Base-by-base conservation (phyloP, 305 asterid species). In the Rubia tinctorum region DNA sequence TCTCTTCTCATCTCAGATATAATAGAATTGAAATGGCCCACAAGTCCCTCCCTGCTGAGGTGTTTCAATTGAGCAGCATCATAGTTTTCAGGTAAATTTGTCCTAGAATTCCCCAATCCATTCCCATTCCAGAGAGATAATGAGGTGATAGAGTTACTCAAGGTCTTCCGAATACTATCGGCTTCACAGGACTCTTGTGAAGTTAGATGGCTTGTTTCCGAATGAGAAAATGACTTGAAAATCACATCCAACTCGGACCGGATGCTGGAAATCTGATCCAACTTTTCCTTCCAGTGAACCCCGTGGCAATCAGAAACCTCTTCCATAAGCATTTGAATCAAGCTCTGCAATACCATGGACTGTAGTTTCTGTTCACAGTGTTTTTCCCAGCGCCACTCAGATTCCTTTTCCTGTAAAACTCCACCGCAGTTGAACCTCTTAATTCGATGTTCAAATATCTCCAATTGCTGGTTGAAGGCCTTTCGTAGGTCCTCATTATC, bases 1-100 rank as follows among this genome's bases (percentile, higher is more conserved):
- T 88, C 89, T 81, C 99, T 94, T 81, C 75, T 92, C 79, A 88
- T 80, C 84, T 84, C 80, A 51, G 86, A 82, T 73, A 91, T 89
- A 67, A 81, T 86, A 42, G 43, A 40, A 73, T 86, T 90, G 72
- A 91, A 94, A 80, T 89, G 75, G 69, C 40, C 72, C 55, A 94
- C 97, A 81, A 94, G 61, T 27, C 71, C 83, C 73, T 88, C 95
- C 79, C 71, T 82, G 1, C 62, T 4, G 82, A 94, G 22, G 84
- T 90, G 97, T 42, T 82, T 83, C 77, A 94, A 81, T 66, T 80
- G 88, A 40, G 83, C 86, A 74, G 82, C 77, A 65, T 87, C 96
- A 76, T 80, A 87, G 65, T 23, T 85, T 82, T 91, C 93, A 43
- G 84, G 85, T 25, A 82, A 82, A 75, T 85, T 87, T 68, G 79